phyloP scores from a whole-genome alignment of 768 basidiomycete species.

The Candolleomyces aberdarensis region DNA sequence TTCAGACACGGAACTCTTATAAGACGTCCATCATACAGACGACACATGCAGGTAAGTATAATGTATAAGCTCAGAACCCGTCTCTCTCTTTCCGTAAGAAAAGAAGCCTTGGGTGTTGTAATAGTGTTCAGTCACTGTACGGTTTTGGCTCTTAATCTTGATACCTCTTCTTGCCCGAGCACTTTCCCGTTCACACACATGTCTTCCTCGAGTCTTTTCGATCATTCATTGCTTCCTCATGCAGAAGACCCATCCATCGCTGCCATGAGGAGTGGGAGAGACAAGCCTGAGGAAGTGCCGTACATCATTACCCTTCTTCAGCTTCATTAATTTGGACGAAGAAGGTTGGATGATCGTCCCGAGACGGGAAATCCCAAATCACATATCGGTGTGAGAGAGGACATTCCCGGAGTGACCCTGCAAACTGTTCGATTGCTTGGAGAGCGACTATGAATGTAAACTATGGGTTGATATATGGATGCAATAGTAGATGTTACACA shows the following conservation, averaged over 20 bases:
- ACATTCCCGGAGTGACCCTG: too few species aligned
- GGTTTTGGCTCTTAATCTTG: too few species aligned
- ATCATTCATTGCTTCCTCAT: slow-evolving; percentile 4
- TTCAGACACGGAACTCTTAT: too few species aligned
- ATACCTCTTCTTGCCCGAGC: too few species aligned
- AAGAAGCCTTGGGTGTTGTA: not conserved
- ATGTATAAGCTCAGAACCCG: not conserved
- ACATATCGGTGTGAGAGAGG: not conserved
- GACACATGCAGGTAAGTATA: too few species aligned
- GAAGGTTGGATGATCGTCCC: not conserved
- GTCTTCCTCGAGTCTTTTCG: slow-evolving; percentile 1
- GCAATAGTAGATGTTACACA: slow-evolving; percentile 2
- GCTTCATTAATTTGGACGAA: not conserved
- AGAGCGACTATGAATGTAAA: too few species aligned
- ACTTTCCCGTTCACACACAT: not conserved
- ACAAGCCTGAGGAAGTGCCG: not conserved
- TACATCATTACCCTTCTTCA: not conserved
- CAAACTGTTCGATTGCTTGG: too few species aligned
- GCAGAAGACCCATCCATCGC: not conserved
- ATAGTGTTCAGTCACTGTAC: too few species aligned
- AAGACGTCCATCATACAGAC: too few species aligned
- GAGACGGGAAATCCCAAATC: not conserved
- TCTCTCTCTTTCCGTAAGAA: not conserved
- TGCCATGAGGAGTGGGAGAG: not conserved
- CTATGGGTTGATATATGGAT: not conserved